Base-by-base conservation (phyloP, 1,284 basidiomycete species). In the Cryptococcus sp. region DNA sequence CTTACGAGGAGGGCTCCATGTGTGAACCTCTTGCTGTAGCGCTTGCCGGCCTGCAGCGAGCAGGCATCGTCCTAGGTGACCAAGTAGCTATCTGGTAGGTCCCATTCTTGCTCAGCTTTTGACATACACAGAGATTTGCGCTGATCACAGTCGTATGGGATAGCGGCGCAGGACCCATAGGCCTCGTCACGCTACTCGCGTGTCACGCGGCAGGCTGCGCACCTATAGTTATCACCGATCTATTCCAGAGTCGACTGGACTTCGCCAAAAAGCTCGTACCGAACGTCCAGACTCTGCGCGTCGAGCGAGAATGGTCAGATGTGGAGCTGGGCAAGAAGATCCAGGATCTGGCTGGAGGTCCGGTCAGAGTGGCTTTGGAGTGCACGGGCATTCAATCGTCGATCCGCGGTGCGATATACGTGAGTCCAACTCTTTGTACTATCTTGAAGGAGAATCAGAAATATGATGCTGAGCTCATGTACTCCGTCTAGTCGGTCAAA, bases 321-420 rank as follows among this genome's bases (percentile, higher is more conserved):
- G 70, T 79, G 54, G 70, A 74, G 16, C 60, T 73, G 3, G 74
- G 79, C 0, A 55, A 50, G 17, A 63, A 69, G 62, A 73, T 81
- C 56, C 75, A 78, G 60, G 58, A 60, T 6, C 70, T 62, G 1
- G 76, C 78, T 17, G 79, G 77, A 0, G 67, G 61, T 15, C 41
- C 41, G 47, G 49, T 80, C 11, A 62, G 62, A n/a, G 62, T 79
- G 35, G 79, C 78, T 0, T 51, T 80, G 53, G 79, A 80, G 53
- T 79, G 77, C 62, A 93, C 91, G 51, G 93, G 93, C 17, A 90
- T 93, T 25, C 91, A 95, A 77, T 85, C 85, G 40, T 91, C 88
- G 15, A 89, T 96, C 65, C 87, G 90, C 71, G 89, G 89, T n/a
- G 91, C 85, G 4, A 83, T 92, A 63, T 84, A 84, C 68, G 80